phyloP scores from a whole-genome alignment of 2,329 filamentous ascomycete species.

The Ascochyta pisi region DNA sequence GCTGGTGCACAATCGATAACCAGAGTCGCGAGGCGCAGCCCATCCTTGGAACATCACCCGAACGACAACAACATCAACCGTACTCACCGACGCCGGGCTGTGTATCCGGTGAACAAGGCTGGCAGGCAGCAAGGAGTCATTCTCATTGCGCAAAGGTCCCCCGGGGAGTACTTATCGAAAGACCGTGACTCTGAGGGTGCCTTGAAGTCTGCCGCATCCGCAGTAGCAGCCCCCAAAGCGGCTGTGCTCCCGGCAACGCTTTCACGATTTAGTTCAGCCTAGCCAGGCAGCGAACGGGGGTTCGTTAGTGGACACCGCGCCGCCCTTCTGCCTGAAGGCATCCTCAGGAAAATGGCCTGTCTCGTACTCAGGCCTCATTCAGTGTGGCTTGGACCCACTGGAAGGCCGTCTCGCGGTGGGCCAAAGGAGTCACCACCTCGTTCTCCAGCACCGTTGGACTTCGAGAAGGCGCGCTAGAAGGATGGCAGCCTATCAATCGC shows the following conservation, averaged over 20 bases:
- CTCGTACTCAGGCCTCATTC: conserved; percentile 26
- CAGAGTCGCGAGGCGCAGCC: conserved; percentile 31
- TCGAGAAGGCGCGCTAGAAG: conserved; percentile 36
- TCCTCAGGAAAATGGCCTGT: conserved; percentile 29
- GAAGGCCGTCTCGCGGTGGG: conserved; percentile 32
- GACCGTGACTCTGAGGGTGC: conserved; percentile 22
- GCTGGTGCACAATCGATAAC: background rate
- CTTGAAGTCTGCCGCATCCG: conserved; percentile 38
- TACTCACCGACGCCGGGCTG: conserved; percentile 34
- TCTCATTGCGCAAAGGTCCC: conserved; percentile 29
- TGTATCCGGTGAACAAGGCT: conserved; percentile 38
- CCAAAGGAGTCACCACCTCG: conserved; percentile 38
- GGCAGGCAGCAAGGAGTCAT: conserved; percentile 27
- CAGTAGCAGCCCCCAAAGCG: conserved; percentile 31
- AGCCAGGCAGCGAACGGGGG: conserved; percentile 41
- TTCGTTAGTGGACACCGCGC: conserved; percentile 28
- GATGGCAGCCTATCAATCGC: conserved; percentile 37
- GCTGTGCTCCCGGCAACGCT: conserved; percentile 35
- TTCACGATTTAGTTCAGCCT: conserved; percentile 26
- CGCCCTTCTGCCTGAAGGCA: conserved; percentile 36
- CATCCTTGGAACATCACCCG: conserved; percentile 10
- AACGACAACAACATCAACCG: conserved; percentile 16
- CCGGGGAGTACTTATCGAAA: conserved; percentile 38
- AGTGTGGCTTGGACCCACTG: conserved; percentile 35
- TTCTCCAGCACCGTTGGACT: conserved; percentile 23